A percentile compares a stretch with the other conserved stretches of the same genome.
Conservation (phyloP, 495 filamentous ascomycete species). For the Acidomyces sp. region DNA sequence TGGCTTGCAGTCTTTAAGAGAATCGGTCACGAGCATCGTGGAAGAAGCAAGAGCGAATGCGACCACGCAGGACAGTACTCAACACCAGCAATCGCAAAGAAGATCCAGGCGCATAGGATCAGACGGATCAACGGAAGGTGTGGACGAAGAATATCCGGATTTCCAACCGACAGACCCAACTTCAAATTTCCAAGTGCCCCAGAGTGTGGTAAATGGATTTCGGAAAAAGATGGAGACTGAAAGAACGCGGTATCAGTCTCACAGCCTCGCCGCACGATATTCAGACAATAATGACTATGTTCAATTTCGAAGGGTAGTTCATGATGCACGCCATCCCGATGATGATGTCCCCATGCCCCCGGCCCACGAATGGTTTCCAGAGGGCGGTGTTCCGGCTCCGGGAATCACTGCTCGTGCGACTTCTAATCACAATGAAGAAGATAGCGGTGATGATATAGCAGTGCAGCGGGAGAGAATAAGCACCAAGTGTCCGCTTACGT, state of each 20-base stretch:
- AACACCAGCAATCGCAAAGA: constrained; percentile 10
- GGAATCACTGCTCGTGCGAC: constrained; percentile 22
- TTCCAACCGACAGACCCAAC: constrained; percentile 21
- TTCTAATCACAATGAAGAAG: constrained; percentile 26
- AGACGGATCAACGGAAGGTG: constrained; percentile 14
- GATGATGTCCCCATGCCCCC: constrained; percentile 54
- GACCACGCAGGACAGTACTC: constrained; percentile 16
- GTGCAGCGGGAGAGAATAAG: constrained; percentile 56
- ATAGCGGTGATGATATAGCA: constrained; percentile 60
- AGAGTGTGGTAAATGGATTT: constrained; percentile 19
- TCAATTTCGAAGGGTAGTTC: constrained; percentile 61
- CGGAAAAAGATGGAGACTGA: constrained; percentile 15
- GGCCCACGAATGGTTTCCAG: constrained; percentile 57
- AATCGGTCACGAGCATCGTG: constrained; percentile 2
- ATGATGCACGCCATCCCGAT: constrained; percentile 57
- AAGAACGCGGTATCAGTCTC: constrained; percentile 25
- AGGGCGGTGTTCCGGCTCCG: constrained; percentile 23
- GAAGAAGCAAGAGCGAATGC: constrained; percentile 15
- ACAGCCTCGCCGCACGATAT: constrained; percentile 37
- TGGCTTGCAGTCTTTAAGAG: constrained; percentile 17
- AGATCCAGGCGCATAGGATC: neutral
- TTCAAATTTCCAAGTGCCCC: constrained; percentile 8
- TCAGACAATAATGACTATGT: constrained; percentile 66
- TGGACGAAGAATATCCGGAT: constrained; percentile 19
- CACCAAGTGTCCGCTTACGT: constrained; percentile 70